Percentiles rank a stretch among this genome's conserved stretches.
Conservation (phyloP, 768 basidiomycete species). For the Lactarius hatsudake region DNA sequence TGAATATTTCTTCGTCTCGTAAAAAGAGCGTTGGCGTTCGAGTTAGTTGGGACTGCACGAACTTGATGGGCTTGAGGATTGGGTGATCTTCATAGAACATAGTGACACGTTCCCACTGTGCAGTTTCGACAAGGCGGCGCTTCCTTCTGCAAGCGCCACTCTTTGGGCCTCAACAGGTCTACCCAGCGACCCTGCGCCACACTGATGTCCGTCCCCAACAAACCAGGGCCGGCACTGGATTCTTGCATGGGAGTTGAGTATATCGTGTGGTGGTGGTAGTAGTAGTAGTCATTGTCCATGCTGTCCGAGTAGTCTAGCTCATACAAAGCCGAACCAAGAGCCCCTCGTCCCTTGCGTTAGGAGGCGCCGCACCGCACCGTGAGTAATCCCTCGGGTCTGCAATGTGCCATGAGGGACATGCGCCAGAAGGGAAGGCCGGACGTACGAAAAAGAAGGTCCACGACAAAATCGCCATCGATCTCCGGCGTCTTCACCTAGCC, state of each 20-base stretch:
- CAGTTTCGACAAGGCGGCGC: too few relatives aligned
- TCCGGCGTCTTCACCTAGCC: slow-evolving; percentile 11
- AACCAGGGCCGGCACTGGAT: not conserved
- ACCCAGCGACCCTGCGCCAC: slow-evolving; percentile 11
- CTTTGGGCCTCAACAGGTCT: slow-evolving; percentile 25
- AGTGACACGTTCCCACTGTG: too few relatives aligned
- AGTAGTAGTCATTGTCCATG: not conserved
- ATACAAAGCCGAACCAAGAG: not conserved
- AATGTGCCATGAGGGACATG: slow-evolving; percentile 1
- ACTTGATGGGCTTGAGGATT: too few relatives aligned
- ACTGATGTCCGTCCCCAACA: not conserved
- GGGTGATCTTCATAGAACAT: slow-evolving; percentile 25
- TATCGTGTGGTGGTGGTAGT: not conserved
- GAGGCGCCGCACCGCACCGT: not conserved
- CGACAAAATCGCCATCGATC: slow-evolving; percentile 26
- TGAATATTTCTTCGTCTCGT: too few relatives aligned
- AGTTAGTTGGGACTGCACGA: too few relatives aligned
- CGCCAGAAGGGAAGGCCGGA: not conserved
- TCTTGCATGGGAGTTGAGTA: not conserved
- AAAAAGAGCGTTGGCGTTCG: too few relatives aligned
- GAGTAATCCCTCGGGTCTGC: not conserved
- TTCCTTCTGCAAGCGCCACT: slow-evolving; percentile 22
- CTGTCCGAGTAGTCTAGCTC: not conserved
- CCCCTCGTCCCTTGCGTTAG: not conserved
- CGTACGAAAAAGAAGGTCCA: not conserved